A percentile compares a stretch with the other conserved stretches of the same genome.
These are phyloP conservation scores for Lenzites betulinus DNA, from an alignment of 768 basidiomycete genomes.

Conservation along the genomic window DNA sequence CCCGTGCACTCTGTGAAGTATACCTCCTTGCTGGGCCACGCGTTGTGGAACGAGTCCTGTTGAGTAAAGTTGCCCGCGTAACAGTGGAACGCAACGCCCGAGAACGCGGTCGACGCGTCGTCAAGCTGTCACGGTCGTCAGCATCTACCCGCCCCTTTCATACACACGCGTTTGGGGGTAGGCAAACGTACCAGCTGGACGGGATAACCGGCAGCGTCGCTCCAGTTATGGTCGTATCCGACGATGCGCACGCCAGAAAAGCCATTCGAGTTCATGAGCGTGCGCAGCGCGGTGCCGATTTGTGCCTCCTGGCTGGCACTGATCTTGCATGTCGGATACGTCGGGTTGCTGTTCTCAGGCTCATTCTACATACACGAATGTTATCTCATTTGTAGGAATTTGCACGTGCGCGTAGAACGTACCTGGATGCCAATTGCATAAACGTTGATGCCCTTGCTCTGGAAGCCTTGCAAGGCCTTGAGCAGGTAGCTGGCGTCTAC, in stretches of 20 bases:
- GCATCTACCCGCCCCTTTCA: not conserved
- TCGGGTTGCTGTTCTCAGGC: conserved; percentile 57
- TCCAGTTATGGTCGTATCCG: conserved; percentile 79
- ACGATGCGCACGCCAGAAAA: conserved; percentile 61
- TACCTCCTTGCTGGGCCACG: conserved; percentile 61
- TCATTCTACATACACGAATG: conserved; percentile 45
- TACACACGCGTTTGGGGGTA: not conserved
- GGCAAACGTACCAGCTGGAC: conserved; percentile 46
- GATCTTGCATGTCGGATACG: conserved; percentile 68
- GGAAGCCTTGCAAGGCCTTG: conserved; percentile 71
- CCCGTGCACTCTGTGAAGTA: conserved; percentile 68
- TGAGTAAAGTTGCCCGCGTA: conserved; percentile 57
- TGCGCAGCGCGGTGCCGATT: conserved; percentile 58
- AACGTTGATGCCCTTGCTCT: conserved; percentile 56
- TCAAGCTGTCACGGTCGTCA: conserved; percentile 45
- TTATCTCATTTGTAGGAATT: not conserved
- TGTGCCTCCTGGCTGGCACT: conserved; percentile 57
- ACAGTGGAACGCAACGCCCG: conserved; percentile 75
- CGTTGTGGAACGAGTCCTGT: conserved; percentile 58
- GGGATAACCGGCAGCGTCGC: conserved; percentile 63
- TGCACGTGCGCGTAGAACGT: not conserved
- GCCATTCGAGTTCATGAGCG: conserved; percentile 62
- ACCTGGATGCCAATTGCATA: conserved; percentile 66
- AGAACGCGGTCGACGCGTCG: conserved; percentile 53
- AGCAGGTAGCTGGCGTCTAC: conserved; percentile 73